Evolutionary conservation across 768 basidiomycete species (phyloP).

Genomic region (Neoboletus magnificus): DNA sequence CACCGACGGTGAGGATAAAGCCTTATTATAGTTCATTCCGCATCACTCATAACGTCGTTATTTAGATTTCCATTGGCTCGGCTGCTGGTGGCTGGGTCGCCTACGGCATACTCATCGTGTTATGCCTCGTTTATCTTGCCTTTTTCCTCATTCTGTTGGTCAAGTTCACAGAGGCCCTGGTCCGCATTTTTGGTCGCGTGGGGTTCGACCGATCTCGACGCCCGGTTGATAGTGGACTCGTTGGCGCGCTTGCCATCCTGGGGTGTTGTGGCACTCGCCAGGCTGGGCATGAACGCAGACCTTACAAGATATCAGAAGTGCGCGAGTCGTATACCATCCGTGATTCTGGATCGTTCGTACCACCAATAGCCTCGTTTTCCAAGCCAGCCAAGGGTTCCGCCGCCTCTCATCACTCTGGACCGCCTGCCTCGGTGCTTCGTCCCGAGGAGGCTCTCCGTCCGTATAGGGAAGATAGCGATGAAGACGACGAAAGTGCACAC

Average conservation of each 20-base stretch:
- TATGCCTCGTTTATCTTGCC: slow-evolving; percentile 80
- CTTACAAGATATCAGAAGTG: slow-evolving; percentile 24
- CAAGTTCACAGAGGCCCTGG: slow-evolving; percentile 81
- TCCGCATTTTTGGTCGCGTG: slow-evolving; percentile 72
- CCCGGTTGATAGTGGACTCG: slow-evolving; percentile 79
- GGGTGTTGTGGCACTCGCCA: slow-evolving; percentile 61
- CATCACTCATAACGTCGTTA: slow-evolving; percentile 11
- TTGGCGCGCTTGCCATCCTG: slow-evolving; percentile 74
- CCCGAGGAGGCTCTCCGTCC: slow-evolving; percentile 78
- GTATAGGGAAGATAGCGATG: slow-evolving; percentile 76
- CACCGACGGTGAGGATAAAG: slow-evolving; percentile 66
- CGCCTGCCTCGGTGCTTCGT: slow-evolving; percentile 68
- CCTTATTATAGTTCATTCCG: background rate
- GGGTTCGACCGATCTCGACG: slow-evolving; percentile 84
- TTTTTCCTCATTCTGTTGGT: slow-evolving; percentile 76
- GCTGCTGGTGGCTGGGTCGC: slow-evolving; percentile 90
- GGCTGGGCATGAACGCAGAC: slow-evolving; percentile 24
- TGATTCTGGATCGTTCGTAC: slow-evolving; percentile 51
- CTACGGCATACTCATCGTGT: slow-evolving; percentile 85
- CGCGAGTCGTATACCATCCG: slow-evolving; percentile 27
- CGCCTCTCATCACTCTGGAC: slow-evolving; percentile 41
- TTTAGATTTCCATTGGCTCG: slow-evolving; percentile 77
- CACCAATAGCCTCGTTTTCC: slow-evolving; percentile 37
- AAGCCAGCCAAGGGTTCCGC: slow-evolving; percentile 26
- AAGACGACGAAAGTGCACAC: slow-evolving; percentile 62